Conservation (phyloP, 2,329 filamentous ascomycete species). For the Hypoxylon sp. region DNA sequence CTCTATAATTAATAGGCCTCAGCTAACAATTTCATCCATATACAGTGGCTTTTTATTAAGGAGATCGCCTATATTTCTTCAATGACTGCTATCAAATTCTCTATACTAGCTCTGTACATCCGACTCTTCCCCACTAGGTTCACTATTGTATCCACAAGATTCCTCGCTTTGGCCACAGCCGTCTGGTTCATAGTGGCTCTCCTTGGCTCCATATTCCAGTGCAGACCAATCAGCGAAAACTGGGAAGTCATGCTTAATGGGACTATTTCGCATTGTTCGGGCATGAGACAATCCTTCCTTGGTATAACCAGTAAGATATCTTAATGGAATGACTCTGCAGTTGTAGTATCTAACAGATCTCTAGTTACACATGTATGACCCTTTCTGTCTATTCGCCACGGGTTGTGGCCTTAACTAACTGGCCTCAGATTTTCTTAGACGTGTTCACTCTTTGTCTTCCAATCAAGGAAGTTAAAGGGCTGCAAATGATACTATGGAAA, state of each 20-base stretch:
- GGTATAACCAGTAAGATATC: neutral
- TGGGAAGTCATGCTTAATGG: neutral
- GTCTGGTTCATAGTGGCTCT: neutral
- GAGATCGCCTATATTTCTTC: neutral
- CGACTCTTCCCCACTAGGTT: slow-evolving; percentile 1
- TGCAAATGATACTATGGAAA: neutral
- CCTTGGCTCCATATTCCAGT: neutral
- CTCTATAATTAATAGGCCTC: neutral
- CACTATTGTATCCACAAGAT: neutral
- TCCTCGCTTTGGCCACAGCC: neutral
- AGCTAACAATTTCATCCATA: neutral
- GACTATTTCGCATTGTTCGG: neutral
- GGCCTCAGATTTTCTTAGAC: neutral
- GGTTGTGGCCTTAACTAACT: neutral
- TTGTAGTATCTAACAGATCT: neutral
- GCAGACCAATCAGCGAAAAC: neutral
- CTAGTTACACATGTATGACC: neutral
- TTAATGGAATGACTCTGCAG: neutral
- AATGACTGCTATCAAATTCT: neutral
- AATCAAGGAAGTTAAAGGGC: neutral
- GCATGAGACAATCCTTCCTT: neutral
- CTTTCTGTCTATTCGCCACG: neutral
- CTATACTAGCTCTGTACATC: neutral
- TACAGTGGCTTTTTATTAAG: neutral
- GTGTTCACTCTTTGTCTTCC: neutral